A percentile compares a stretch with the other conserved stretches of the same genome.
phyloP scores from a whole-genome alignment of 768 basidiomycete genomes.

The Trichaptum fuscoviolaceum region DNA sequence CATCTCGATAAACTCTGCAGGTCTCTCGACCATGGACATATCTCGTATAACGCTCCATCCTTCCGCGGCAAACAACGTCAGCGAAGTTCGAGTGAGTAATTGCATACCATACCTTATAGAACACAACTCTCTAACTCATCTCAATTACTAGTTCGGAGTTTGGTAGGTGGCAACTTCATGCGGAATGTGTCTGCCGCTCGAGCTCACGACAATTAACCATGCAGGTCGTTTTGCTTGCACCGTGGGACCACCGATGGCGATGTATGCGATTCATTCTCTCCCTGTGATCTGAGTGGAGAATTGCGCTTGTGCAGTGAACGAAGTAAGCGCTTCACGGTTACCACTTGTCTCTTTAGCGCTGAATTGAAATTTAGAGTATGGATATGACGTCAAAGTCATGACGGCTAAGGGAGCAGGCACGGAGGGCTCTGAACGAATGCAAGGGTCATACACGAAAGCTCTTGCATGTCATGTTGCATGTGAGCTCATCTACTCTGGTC shows the following conservation, averaged over 20 bases:
- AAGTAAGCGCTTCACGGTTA: background rate
- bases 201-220: too few species aligned
- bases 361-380: background rate
- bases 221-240: background rate
- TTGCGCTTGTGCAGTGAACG: background rate
- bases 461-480: background rate
- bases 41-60: background rate
- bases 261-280: background rate
- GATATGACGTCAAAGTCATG: background rate
- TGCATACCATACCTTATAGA: background rate
- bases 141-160: background rate
- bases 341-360: background rate
- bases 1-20: background rate
- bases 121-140: background rate
- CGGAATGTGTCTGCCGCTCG: too few species aligned
- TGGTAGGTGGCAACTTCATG: background rate
- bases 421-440: background rate
- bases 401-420: background rate
- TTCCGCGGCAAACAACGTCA: background rate
- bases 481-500: background rate
- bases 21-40: background rate
- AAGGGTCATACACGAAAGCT: background rate
- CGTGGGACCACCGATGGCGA: background rate
- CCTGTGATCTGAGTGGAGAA: background rate
- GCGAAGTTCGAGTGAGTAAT: background rate